Conservation (phyloP, 345 rosid species). For the Gossypium herbaceum region DNA sequence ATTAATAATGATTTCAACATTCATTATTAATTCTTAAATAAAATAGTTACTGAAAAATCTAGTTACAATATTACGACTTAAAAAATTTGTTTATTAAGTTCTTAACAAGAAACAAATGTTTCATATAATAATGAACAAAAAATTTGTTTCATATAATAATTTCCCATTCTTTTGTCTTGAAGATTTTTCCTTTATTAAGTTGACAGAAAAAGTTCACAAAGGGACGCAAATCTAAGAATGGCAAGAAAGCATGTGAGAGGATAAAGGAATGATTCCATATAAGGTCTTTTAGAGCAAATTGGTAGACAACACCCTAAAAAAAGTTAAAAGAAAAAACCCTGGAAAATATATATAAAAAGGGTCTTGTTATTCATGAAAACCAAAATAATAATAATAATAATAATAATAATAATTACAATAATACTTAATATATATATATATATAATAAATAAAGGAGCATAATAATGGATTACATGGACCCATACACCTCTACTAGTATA, state of each 20-base stretch:
- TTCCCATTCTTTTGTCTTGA: not conserved
- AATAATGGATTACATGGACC: conserved; percentile 25
- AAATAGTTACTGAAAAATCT: not conserved
- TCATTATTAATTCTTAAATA: not conserved
- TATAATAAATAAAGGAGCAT: conserved; percentile 4
- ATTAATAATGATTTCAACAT: not conserved
- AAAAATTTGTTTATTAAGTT: not conserved
- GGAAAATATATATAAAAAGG: too few species aligned
- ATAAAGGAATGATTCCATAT: conserved; percentile 29
- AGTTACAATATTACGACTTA: not conserved
- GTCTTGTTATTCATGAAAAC: too few species aligned
- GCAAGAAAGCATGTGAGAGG: conserved; percentile 10
- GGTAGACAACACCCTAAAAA: conserved; percentile 27
- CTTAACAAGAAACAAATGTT: not conserved
- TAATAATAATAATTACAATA: not conserved
- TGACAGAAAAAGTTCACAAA: not conserved
- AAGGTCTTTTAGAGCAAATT: conserved; percentile 30
- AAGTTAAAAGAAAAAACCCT: not conserved
- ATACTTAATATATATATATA: not conserved
- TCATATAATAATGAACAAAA: not conserved
- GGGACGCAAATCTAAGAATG: conserved; percentile 10
- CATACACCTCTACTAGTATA: not conserved
- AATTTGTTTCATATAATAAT: not conserved
- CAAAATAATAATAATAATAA: not conserved
- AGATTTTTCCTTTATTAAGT: not conserved